Percentiles rank a stretch among this genome's conserved stretches.
Evolutionary conservation across 176 grass and related monocot genomes (phyloP).

Genomic region (Bromus sterilis): DNA sequence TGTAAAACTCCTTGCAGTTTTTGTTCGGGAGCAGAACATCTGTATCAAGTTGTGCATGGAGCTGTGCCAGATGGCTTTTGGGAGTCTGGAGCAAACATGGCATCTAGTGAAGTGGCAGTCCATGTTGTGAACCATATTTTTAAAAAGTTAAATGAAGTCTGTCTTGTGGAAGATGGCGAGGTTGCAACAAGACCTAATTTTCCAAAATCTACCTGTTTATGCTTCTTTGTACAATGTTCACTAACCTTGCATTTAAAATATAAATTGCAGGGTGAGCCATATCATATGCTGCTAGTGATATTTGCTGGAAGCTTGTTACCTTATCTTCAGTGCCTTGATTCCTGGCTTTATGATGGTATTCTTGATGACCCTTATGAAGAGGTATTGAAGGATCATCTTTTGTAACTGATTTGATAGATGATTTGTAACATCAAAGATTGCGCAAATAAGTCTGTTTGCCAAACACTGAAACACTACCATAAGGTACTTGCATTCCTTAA

Average conservation of each 20-base stretch:
- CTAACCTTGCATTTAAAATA: slow-evolving; percentile 10
- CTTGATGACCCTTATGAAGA: slow-evolving; percentile 95
- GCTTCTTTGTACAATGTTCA: neutral
- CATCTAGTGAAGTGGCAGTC: slow-evolving; percentile 60
- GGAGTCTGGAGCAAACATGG: slow-evolving; percentile 18
- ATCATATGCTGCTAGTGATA: slow-evolving; percentile 81
- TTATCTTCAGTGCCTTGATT: slow-evolving; percentile 88
- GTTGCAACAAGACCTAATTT: slow-evolving; percentile 33
- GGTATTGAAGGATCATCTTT: slow-evolving; percentile 35
- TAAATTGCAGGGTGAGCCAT: slow-evolving; percentile 60
- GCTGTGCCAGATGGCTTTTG: slow-evolving; percentile 60
- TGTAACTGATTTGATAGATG: neutral
- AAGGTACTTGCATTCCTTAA: neutral
- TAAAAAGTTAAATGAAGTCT: slow-evolving; percentile 77
- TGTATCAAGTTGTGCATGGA: slow-evolving; percentile 59
- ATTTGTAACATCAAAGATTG: neutral
- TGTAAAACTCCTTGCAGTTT: slow-evolving; percentile 44
- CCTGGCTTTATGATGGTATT: slow-evolving; percentile 97
- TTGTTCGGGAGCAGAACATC: slow-evolving; percentile 66
- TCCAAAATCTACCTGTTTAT: neutral
- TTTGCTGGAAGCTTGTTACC: slow-evolving; percentile 72
- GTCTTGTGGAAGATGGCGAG: slow-evolving; percentile 88
- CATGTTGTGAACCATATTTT: slow-evolving; percentile 71
- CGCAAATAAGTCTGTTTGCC: neutral
- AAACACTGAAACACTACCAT: neutral